A percentile compares a stretch with the other conserved stretches of the same genome.
These are phyloP conservation scores for Clathrus columnatus DNA, from an alignment of 768 basidiomycete genomes.

Conservation along the genomic window DNA sequence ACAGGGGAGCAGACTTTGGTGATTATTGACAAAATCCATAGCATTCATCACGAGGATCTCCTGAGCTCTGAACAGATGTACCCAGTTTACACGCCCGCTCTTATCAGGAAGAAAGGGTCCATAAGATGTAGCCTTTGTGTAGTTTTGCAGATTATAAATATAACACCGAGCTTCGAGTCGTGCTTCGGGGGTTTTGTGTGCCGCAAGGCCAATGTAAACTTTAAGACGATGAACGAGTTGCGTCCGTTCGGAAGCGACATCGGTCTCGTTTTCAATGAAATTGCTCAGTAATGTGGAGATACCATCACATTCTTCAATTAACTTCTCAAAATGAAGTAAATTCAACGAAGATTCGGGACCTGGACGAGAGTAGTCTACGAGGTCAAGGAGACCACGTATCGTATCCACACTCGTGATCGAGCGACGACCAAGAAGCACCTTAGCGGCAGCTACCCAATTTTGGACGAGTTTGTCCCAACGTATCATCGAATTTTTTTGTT, in stretches of 20 bases:
- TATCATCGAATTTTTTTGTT: not conserved
- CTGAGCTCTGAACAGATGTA: slow-evolving; percentile 45
- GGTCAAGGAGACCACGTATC: not conserved
- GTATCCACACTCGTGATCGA: not conserved
- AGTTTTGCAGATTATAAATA: slow-evolving; percentile 60
- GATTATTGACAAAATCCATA: slow-evolving; percentile 29
- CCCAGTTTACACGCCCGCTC: slow-evolving; percentile 46
- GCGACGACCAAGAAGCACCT: not conserved
- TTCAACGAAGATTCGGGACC: not conserved
- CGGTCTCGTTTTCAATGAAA: not conserved
- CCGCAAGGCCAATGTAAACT: not conserved
- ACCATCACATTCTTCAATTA: not conserved
- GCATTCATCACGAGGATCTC: slow-evolving; percentile 49
- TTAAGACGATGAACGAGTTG: slow-evolving; percentile 6
- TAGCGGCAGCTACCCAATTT: slow-evolving; percentile 3
- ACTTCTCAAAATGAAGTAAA: not conserved
- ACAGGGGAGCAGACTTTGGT: slow-evolving; percentile 8
- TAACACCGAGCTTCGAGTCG: slow-evolving; percentile 39
- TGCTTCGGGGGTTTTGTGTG: slow-evolving; percentile 1
- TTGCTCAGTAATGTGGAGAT: not conserved
- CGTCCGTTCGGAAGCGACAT: not conserved
- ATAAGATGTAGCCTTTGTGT: slow-evolving; percentile 34
- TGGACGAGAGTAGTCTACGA: slow-evolving; percentile 1
- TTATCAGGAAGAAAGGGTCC: slow-evolving; percentile 48
- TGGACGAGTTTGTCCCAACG: slow-evolving; percentile 4